These are phyloP conservation scores for Fusarium concolor DNA, from an alignment of 2,329 filamentous ascomycete genomes.

Conservation along the genomic window DNA sequence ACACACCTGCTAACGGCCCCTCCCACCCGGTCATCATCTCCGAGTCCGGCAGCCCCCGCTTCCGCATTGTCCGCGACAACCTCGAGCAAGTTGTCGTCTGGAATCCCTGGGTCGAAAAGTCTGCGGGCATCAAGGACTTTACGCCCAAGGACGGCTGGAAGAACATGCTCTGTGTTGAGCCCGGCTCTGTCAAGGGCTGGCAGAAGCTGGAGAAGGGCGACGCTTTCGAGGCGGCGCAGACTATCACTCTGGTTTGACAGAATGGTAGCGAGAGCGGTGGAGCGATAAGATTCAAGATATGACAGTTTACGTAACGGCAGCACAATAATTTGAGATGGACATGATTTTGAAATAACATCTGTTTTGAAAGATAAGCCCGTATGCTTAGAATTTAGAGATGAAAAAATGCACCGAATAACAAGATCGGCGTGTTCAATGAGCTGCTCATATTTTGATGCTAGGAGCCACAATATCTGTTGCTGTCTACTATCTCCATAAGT, in stretches of 20 bases:
- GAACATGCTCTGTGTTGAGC: constrained; percentile 95
- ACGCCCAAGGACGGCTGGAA: constrained; percentile 89
- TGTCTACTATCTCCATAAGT: background rate
- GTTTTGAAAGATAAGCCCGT: constrained; percentile 20
- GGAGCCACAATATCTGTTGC: background rate
- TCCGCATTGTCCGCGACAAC: constrained; percentile 84
- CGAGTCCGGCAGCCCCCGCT: constrained; percentile 72
- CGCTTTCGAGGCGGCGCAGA: constrained; percentile 71
- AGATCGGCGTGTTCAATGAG: background rate
- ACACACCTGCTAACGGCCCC: constrained; percentile 75
- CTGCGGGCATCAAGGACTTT: constrained; percentile 85
- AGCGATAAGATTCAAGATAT: constrained; percentile 29
- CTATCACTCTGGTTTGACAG: constrained; percentile 57
- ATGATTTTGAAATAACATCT: constrained; percentile 29
- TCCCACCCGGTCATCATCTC: constrained; percentile 68
- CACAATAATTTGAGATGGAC: constrained; percentile 35
- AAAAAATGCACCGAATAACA: constrained; percentile 20
- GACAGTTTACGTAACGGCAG: constrained; percentile 26
- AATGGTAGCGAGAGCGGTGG: background rate
- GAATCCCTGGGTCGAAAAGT: constrained; percentile 95
- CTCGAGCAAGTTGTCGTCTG: constrained; percentile 91
- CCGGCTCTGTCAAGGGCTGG: constrained; percentile 85
- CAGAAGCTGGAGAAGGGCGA: constrained; percentile 85
- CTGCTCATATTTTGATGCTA: background rate
- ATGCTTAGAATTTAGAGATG: constrained; percentile 27